Conservation (phyloP, 805 yeast genomes). For the Saccharomycopsis sp. region DNA sequence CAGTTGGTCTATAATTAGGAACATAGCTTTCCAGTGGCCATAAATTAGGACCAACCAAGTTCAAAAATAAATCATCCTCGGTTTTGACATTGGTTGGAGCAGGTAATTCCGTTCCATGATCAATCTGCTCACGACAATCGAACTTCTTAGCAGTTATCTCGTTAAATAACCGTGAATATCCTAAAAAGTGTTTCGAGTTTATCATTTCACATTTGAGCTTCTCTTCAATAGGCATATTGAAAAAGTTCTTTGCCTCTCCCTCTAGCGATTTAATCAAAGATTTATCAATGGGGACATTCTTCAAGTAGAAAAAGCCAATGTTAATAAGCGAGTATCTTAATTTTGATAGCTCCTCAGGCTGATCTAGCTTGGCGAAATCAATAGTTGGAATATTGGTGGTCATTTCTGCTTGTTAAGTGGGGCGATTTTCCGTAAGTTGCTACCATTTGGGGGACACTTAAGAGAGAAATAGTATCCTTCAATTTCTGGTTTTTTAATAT, state of each 20-base stretch:
- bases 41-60: slow-evolving; percentile 51
- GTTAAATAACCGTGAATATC: slow-evolving; percentile 50
- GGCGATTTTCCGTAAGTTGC: too few species aligned
- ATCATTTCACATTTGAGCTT: slow-evolving; percentile 41
- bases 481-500: not conserved
- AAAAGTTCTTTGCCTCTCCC: slow-evolving; percentile 6
- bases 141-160: slow-evolving; percentile 48
- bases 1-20: slow-evolving; percentile 39
- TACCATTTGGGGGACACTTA: not conserved
- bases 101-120: slow-evolving; percentile 47
- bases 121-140: slow-evolving; percentile 60
- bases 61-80: slow-evolving; percentile 35
- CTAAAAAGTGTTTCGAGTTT: slow-evolving; percentile 52
- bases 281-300: slow-evolving; percentile 5
- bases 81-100: slow-evolving; percentile 29
- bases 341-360: not conserved
- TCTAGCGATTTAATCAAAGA: not conserved
- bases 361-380: slow-evolving; percentile 2
- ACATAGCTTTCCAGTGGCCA: slow-evolving; percentile 40
- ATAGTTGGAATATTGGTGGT: slow-evolving; percentile 7
- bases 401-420: not conserved
- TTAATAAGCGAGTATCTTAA: slow-evolving; percentile 6
- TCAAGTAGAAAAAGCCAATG: slow-evolving; percentile 14
- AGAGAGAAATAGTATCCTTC: not conserved
- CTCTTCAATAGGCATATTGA: slow-evolving; percentile 9